These are phyloP conservation scores for Amoebophrya sp. DNA, from an alignment of 169 alveolate species.

Conservation along the genomic window DNA sequence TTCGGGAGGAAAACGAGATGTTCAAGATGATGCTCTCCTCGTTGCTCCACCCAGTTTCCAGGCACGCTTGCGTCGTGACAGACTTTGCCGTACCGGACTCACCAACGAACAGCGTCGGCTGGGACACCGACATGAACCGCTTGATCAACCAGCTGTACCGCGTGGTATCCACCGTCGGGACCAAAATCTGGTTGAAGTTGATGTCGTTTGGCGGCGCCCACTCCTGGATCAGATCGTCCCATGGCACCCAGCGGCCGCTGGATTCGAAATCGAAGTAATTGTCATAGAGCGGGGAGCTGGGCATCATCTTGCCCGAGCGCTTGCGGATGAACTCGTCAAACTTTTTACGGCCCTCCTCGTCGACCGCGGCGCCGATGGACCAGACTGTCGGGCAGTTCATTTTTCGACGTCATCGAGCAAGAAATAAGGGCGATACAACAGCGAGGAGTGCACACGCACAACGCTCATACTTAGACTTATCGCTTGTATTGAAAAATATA, in stretches of 20 bases:
- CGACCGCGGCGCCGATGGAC: slow-evolving; percentile 82
- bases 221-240: slow-evolving; percentile 44
- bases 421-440: too few species aligned
- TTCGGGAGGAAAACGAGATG: slow-evolving; percentile 84
- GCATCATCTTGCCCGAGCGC: not conserved
- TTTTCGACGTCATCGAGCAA: too few species aligned
- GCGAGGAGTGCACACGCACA: too few species aligned
- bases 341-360: slow-evolving; percentile 66
- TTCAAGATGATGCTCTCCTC: slow-evolving; percentile 59
- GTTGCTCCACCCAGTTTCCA: slow-evolving; percentile 61
- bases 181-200: slow-evolving; percentile 78
- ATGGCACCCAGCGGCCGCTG: slow-evolving; percentile 43
- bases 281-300: not conserved
- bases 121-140: slow-evolving; percentile 62
- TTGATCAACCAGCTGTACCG: slow-evolving; percentile 72
- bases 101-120: slow-evolving; percentile 84
- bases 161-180: slow-evolving; percentile 86
- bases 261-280: slow-evolving; percentile 42
- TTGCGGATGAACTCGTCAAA: slow-evolving; percentile 73
- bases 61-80: slow-evolving; percentile 64
- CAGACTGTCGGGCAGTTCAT: too few species aligned
- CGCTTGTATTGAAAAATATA: too few species aligned
- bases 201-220: slow-evolving; percentile 55
- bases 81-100: slow-evolving; percentile 87
- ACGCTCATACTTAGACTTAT: too few species aligned